Percentiles rank a stretch among this genome's conserved stretches.
phyloP scores from a whole-genome alignment of 306 rosid species.

The Ceratonia siliqua region DNA sequence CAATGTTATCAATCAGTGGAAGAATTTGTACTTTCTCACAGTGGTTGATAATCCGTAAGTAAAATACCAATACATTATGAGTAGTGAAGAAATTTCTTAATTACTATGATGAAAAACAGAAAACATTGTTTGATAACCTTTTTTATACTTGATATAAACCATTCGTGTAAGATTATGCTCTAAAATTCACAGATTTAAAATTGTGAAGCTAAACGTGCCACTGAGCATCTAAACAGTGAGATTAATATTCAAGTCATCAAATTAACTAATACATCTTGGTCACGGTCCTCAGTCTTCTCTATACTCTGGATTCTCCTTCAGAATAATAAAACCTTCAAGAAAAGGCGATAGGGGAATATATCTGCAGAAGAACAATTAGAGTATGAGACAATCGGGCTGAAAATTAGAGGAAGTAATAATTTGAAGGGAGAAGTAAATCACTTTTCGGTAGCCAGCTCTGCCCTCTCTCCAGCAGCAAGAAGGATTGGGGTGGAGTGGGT shows the following conservation, averaged over 20 bases:
- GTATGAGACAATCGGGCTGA: background rate
- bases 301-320: conserved; percentile 86
- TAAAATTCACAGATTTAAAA: background rate
- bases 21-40: too few relatives aligned
- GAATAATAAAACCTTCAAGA: conserved; percentile 87
- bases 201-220: background rate
- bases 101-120: too few relatives aligned
- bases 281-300: conserved; percentile 53
- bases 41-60: too few relatives aligned
- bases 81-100: too few relatives aligned
- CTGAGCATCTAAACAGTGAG: background rate
- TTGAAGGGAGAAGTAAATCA: conserved; percentile 29
- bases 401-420: background rate
- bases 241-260: too few relatives aligned
- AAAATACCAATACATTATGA: too few relatives aligned
- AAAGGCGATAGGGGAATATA: conserved; percentile 82
- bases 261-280: background rate
- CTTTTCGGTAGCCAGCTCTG: conserved; percentile 93
- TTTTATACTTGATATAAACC: too few relatives aligned
- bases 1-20: too few relatives aligned
- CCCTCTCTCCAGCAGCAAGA: conserved; percentile 90
- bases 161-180: conserved; percentile 9
- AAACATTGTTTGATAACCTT: too few relatives aligned
- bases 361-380: conserved; percentile 50
- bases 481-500: conserved; percentile 94